These are phyloP conservation scores for Trichaptum fuscoviolaceum DNA, from an alignment of 768 basidiomycete species.

Conservation along the genomic window DNA sequence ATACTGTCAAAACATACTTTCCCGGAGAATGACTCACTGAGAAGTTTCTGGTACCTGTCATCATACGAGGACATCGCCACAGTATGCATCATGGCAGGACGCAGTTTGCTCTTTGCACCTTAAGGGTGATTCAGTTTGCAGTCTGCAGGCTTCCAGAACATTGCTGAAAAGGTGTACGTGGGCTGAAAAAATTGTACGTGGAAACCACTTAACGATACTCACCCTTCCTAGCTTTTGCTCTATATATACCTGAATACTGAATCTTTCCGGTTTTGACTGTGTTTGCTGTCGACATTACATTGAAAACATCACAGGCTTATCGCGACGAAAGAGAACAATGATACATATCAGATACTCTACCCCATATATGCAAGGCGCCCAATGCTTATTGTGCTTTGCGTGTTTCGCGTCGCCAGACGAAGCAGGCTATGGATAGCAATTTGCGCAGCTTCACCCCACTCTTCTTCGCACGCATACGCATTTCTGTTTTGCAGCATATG, in stretches of 20 bases:
- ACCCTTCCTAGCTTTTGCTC: not conserved
- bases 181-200: no score
- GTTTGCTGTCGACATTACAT: not conserved
- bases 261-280: not conserved
- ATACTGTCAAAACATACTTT: not conserved
- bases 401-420: not conserved
- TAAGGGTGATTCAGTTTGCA: not conserved
- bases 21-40: not conserved
- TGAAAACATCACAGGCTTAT: not conserved
- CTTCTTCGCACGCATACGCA: not conserved
- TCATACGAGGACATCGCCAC: not conserved
- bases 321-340: not conserved
- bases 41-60: not conserved
- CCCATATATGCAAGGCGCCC: no score
- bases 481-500: not conserved
- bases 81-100: not conserved
- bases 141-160: not conserved
- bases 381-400: not conserved
- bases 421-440: not conserved
- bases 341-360: not conserved
- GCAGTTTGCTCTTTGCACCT: not conserved
- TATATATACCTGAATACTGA: not conserved
- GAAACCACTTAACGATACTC: not conserved
- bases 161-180: not conserved
- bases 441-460: not conserved